Conservation (phyloP, 1,139 yeast genomes). For the Kluyveromyces sp. region DNA sequence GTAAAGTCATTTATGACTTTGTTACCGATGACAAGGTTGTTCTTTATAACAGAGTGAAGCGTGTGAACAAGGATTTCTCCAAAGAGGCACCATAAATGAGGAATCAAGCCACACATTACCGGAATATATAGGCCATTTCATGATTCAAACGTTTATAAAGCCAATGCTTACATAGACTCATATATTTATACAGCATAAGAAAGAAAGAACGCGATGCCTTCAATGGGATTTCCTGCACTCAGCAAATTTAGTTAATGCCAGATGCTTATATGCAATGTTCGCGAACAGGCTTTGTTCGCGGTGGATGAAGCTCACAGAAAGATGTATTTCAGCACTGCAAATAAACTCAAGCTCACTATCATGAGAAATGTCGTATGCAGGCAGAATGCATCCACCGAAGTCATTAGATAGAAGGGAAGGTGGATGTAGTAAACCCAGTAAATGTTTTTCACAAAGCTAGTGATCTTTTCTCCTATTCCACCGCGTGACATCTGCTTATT, state of each 20-base stretch:
- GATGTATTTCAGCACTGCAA: conserved; percentile 28
- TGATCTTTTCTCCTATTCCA: conserved; percentile 9
- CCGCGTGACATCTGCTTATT: conserved; percentile 13
- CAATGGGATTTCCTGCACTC: neutral
- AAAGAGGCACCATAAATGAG: neutral
- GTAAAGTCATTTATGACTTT: conserved; percentile 67
- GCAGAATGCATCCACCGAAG: conserved; percentile 35
- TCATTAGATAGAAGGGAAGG: conserved; percentile 38
- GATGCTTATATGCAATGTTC: too few species aligned
- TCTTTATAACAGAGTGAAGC: conserved; percentile 75
- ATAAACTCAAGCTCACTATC: conserved; percentile 29
- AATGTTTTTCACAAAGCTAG: conserved; percentile 20
- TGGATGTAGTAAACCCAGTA: conserved; percentile 40
- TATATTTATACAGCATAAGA: conserved; percentile 1
- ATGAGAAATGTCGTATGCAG: conserved; percentile 33
- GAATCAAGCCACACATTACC: too few species aligned
- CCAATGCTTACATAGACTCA: neutral
- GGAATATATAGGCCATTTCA: too few species aligned
- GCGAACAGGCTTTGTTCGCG: too few species aligned
- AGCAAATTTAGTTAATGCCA: too few species aligned
- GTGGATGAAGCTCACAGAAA: conserved; percentile 2
- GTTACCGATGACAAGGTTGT: conserved; percentile 59
- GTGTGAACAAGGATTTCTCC: conserved; percentile 31
- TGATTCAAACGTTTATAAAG: conserved; percentile 6
- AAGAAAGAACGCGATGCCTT: too few species aligned